Evolutionary conservation across 2,329 filamentous ascomycete species (phyloP), one percentile per base, ranked within the genome.

Genomic region (Bipolaris cookei): DNA sequence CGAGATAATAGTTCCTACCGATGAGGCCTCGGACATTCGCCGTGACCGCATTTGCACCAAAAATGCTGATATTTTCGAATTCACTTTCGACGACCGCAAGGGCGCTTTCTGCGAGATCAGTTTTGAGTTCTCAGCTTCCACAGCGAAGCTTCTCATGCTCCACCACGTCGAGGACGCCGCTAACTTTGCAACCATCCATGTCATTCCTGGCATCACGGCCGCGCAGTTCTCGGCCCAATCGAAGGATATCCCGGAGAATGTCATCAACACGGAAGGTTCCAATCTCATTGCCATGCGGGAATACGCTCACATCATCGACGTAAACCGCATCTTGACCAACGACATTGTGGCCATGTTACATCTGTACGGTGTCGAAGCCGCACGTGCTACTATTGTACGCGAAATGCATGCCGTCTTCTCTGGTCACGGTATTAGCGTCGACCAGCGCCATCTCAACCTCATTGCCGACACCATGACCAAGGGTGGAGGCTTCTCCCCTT

Each of bases 381-480:
- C 91, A 43, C 90, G 96, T 21, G 88, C 84, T 62, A 91, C 88
- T 64, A 98, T 99, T 71, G 90, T 97, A 42, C 85, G 85, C 56
- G 95, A 99, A 79, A 86, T 99, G 71, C 85, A 87, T 52, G 85
- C 84, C 41, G 94, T 99, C 61, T 99, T 99, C 83, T 83, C 84
- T 47, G 88, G 89, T 72, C 94, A 99, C 86, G 91, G 91, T 71
- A 99, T 99, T 80, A 85, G 84, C 58, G 95, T 99, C 50, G 93
- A 99, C 76, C 88, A 90, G 64, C 88, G 95, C 51, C 96, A 99
- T 80, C 80, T 99, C 65, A 97, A 95, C 78, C 84, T 99, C 65
- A 98, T 99, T 68, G 94, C 90, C 44, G 95, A 99, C 76, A 92
- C 92, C 76, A 99, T 99, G 95, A 99, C 95, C n/a, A 86, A 94